A percentile compares a stretch with the other conserved stretches of the same genome.
Conservation (phyloP, 805 yeast genomes). For the Candida michaelii region DNA sequence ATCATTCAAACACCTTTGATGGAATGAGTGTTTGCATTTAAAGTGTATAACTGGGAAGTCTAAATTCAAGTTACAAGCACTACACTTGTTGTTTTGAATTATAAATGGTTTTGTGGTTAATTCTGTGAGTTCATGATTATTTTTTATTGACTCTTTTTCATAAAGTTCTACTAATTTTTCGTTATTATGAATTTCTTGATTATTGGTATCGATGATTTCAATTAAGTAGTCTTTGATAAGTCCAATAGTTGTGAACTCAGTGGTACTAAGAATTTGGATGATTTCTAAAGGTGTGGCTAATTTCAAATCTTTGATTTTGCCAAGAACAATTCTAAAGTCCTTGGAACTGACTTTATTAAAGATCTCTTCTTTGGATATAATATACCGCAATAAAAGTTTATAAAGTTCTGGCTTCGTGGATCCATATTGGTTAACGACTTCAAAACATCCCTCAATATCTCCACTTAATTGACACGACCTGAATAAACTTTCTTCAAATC, state of each 20-base stretch:
- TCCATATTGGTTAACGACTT: conserved; percentile 60
- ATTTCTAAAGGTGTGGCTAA: conserved; percentile 75
- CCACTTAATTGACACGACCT: conserved; percentile 60
- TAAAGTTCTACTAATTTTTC: conserved; percentile 65
- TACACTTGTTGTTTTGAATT: conserved; percentile 63
- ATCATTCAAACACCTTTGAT: conserved; percentile 71
- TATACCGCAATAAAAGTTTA: conserved; percentile 61
- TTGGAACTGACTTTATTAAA: conserved; percentile 52
- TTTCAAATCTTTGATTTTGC: conserved; percentile 49
- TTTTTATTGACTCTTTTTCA: conserved; percentile 59
- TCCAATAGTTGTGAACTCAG: conserved; percentile 63
- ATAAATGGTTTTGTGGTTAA: conserved; percentile 48
- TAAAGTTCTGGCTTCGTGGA: conserved; percentile 62
- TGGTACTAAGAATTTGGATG: conserved; percentile 60
- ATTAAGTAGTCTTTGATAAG: conserved; percentile 67
- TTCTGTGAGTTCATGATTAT: conserved; percentile 52
- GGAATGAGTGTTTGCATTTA: conserved; percentile 83
- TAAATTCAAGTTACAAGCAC: conserved; percentile 60
- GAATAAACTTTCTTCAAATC: conserved; percentile 62
- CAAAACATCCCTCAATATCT: conserved; percentile 57
- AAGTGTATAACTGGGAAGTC: conserved; percentile 84
- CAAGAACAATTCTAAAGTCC: conserved; percentile 49
- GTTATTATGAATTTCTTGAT: conserved; percentile 67
- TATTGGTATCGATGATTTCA: conserved; percentile 57
- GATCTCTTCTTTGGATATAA: conserved; percentile 54